Conservation (phyloP, 495 filamentous ascomycete species). For the Penicillium mononematosum region DNA sequence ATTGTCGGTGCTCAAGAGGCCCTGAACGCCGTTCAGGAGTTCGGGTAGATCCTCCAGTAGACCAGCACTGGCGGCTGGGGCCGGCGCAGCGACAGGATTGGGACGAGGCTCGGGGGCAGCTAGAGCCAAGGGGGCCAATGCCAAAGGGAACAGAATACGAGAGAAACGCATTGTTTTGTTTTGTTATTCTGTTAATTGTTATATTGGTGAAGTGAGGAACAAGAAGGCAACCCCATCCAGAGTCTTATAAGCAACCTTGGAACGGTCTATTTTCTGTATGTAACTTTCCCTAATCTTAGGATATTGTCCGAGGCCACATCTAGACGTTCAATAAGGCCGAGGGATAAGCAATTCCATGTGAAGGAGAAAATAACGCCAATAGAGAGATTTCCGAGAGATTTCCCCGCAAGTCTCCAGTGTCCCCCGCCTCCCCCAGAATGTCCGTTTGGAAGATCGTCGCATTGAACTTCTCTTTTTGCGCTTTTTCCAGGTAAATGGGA, state of each 20-base stretch:
- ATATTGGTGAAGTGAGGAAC: not conserved
- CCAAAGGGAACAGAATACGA: slow-evolving; percentile 28
- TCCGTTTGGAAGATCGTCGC: slow-evolving; percentile 11
- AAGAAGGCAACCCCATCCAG: too few species aligned
- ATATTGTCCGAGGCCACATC: slow-evolving; percentile 19
- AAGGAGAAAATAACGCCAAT: not conserved
- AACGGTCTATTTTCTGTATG: not conserved
- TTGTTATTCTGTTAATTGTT: not conserved
- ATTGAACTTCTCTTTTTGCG: not conserved
- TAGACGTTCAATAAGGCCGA: slow-evolving; percentile 1
- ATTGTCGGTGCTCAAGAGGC: slow-evolving; percentile 38
- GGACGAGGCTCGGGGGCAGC: slow-evolving; percentile 38
- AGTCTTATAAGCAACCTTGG: slow-evolving; percentile 11
- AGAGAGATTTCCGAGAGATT: not conserved
- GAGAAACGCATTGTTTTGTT: slow-evolving; percentile 29
- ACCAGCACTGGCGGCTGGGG: slow-evolving; percentile 20
- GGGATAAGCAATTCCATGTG: slow-evolving; percentile 8
- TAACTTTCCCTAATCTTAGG: too few species aligned
- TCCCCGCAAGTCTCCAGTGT: slow-evolving; percentile 22
- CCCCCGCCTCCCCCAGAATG: slow-evolving; percentile 7
- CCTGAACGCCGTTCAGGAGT: slow-evolving; percentile 26
- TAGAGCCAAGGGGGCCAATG: slow-evolving; percentile 33
- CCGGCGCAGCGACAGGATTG: slow-evolving; percentile 30
- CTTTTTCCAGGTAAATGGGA: not conserved
- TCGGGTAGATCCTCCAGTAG: slow-evolving; percentile 30